Conservation (phyloP, 768 basidiomycete genomes). For the Boletus edulis region DNA sequence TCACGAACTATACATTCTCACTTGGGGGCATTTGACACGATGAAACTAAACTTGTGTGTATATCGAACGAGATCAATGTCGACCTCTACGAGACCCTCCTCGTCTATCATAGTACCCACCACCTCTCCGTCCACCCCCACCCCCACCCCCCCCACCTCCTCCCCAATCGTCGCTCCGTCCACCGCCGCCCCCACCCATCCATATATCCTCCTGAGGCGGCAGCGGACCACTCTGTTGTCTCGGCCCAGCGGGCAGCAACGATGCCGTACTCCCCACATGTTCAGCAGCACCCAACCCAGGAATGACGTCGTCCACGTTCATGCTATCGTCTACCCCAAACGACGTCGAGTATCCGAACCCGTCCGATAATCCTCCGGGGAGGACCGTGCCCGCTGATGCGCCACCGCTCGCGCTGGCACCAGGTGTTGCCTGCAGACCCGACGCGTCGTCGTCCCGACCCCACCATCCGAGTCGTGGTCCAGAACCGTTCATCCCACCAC, state of each 20-base stretch:
- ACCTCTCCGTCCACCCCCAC: conserved; percentile 30
- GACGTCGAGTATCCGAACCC: conserved; percentile 19
- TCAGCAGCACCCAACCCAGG: conserved; percentile 57
- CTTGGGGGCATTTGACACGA: too few species aligned
- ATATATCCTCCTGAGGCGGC: conserved; percentile 54
- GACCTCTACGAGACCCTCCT: conserved; percentile 25
- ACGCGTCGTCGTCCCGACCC: conserved; percentile 45
- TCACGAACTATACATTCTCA: background rate
- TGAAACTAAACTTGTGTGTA: too few species aligned
- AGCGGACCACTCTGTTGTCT: conserved; percentile 33
- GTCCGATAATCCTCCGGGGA: conserved; percentile 17
- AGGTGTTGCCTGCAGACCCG: background rate
- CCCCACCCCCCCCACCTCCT: conserved; percentile 26
- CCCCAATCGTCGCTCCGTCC: conserved; percentile 38
- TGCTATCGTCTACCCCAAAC: conserved; percentile 27
- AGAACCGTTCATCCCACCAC: conserved; percentile 17
- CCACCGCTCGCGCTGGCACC: too few species aligned
- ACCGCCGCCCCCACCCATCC: conserved; percentile 33
- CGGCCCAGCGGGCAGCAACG: conserved; percentile 29
- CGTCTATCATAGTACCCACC: conserved; percentile 32
- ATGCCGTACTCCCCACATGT: conserved; percentile 13
- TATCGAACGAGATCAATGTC: conserved; percentile 13
- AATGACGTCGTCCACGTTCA: conserved; percentile 54
- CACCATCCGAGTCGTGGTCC: conserved; percentile 34
- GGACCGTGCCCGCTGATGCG: background rate